A percentile compares a stretch with the other conserved stretches of the same genome.
These are phyloP conservation scores for Mycena crocata DNA, from an alignment of 768 basidiomycete genomes.

Conservation along the genomic window DNA sequence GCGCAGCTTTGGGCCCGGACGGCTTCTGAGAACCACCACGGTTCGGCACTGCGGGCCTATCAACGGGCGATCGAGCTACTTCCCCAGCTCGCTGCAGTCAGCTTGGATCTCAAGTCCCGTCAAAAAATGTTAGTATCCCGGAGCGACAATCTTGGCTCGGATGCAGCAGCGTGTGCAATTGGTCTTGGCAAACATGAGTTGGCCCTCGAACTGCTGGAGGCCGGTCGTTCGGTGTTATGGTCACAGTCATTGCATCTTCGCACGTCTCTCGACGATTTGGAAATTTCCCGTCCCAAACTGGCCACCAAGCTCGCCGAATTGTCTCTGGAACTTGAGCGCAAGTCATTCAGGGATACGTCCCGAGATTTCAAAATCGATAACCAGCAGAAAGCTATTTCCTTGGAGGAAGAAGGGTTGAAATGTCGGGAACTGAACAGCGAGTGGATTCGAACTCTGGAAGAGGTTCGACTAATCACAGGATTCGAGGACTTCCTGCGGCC, in stretches of 20 bases:
- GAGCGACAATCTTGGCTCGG: neutral
- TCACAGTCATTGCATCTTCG: neutral
- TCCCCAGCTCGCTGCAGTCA: neutral
- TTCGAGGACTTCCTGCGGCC: neutral
- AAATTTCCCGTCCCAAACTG: neutral
- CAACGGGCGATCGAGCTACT: neutral
- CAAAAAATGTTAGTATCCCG: neutral
- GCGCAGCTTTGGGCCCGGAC: neutral
- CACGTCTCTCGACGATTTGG: neutral
- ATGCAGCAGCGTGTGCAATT: neutral
- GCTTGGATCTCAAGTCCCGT: neutral
- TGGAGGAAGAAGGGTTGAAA: neutral
- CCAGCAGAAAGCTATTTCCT: neutral
- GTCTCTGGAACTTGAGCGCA: neutral
- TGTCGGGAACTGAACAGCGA: neutral
- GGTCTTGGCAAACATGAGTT: neutral
- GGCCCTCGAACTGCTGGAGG: neutral
- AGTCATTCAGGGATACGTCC: neutral
- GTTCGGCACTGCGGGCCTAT: neutral
- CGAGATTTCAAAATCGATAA: neutral
- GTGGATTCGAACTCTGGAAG: neutral
- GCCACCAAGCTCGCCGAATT: neutral
- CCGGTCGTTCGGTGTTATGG: constrained; percentile 2
- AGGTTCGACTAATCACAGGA: neutral
- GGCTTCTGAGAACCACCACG: neutral